phyloP scores from a whole-genome alignment of 2,329 filamentous ascomycete genomes.

The Dryadomyces quercivorus region DNA sequence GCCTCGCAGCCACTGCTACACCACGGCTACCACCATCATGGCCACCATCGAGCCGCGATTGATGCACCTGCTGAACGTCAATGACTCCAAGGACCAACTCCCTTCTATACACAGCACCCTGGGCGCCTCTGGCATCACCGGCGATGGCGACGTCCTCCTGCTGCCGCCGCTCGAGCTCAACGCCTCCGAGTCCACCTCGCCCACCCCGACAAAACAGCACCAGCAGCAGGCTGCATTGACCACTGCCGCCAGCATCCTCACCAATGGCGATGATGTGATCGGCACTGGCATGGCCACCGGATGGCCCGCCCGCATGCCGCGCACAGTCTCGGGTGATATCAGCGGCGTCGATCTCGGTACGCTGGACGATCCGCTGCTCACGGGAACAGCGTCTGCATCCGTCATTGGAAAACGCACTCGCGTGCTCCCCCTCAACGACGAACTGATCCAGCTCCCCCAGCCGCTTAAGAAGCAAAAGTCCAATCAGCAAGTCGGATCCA shows the following conservation, averaged over 20 bases:
- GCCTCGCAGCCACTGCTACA: conserved; percentile 22
- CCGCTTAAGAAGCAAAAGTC: conserved; percentile 54
- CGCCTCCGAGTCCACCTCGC: conserved; percentile 24
- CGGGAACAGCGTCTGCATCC: conserved; percentile 1
- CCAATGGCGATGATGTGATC: background rate
- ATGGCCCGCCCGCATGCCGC: conserved; percentile 6
- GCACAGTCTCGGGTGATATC: conserved; percentile 2
- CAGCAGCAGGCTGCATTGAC: background rate
- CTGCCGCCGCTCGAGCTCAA: conserved; percentile 42
- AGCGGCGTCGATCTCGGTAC: background rate
- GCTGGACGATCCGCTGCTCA: conserved; percentile 24
- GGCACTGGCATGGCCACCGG: background rate
- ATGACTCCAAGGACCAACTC: conserved; percentile 25
- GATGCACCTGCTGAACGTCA: conserved; percentile 49
- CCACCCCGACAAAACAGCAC: background rate
- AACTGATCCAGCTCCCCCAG: conserved; percentile 51
- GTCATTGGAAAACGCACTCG: conserved; percentile 9
- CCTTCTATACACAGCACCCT: conserved; percentile 26
- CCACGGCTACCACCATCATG: conserved; percentile 50
- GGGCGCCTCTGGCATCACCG: conserved; percentile 18
- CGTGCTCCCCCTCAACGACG: conserved; percentile 35
- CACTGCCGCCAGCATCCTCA: background rate
- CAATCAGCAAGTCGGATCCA: conserved; percentile 29
- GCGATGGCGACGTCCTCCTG: conserved; percentile 19
- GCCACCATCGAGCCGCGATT: conserved; percentile 56